Percentiles rank a stretch among this genome's conserved stretches.
Conservation (phyloP, 768 basidiomycete species). For the Chalciporus piperatus region DNA sequence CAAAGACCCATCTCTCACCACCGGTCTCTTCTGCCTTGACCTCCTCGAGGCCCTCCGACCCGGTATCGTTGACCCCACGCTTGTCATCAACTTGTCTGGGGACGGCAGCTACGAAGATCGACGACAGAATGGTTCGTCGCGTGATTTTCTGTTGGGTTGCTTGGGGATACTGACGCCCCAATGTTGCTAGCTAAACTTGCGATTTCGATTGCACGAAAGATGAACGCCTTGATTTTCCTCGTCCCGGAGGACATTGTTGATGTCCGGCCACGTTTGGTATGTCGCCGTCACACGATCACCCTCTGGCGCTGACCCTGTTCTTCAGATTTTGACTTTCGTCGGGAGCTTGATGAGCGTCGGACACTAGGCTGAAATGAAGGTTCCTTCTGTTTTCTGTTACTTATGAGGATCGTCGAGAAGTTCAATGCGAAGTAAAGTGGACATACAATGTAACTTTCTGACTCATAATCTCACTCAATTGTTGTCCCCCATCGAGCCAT, state of each 20-base stretch:
- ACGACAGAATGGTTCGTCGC: conserved; percentile 78
- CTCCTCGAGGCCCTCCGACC: conserved; percentile 88
- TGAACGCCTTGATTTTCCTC: conserved; percentile 93
- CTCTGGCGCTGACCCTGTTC: neutral
- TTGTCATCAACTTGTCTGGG: conserved; percentile 64
- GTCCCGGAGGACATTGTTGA: conserved; percentile 98
- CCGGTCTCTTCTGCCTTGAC: conserved; percentile 90
- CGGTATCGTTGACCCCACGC: conserved; percentile 88
- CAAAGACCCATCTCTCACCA: conserved; percentile 88
- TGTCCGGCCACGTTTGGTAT: conserved; percentile 82
- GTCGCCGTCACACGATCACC: conserved; percentile 26
- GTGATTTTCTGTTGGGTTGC: neutral
- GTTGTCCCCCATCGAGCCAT: no score
- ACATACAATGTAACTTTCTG: neutral
- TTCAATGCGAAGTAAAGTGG: neutral
- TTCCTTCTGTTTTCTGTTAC: neutral
- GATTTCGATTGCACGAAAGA: conserved; percentile 98
- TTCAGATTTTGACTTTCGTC: conserved; percentile 92
- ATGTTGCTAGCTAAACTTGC: conserved; percentile 81
- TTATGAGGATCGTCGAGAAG: neutral
- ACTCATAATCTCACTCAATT: no score
- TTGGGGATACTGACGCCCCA: neutral
- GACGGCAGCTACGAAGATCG: conserved; percentile 80
- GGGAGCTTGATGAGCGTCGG: conserved; percentile 86
- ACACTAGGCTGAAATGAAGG: conserved; percentile 14